phyloP scores from a whole-genome alignment of 1,284 basidiomycete species.

The Phylloporus gajari region DNA sequence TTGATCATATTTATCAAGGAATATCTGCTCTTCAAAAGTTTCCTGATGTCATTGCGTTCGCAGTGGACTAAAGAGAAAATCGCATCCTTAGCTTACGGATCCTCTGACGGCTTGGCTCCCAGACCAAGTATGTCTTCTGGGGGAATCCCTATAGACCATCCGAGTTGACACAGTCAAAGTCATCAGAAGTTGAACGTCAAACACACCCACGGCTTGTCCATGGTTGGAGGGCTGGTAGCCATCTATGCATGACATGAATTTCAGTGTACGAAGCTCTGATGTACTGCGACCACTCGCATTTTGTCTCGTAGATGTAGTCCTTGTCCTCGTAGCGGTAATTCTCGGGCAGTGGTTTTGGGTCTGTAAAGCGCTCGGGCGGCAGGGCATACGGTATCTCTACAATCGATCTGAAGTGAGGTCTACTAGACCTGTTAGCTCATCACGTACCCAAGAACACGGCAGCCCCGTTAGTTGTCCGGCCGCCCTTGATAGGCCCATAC shows the following conservation, averaged over 20 bases:
- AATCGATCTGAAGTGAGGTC: not conserved
- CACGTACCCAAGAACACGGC: slow-evolving; percentile 69
- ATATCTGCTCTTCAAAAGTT: no score
- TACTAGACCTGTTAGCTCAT: not conserved
- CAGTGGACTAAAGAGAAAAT: no score
- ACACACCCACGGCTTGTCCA: slow-evolving; percentile 65
- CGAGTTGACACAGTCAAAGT: not conserved
- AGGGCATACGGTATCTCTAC: slow-evolving; percentile 80
- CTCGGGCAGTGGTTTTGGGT: slow-evolving; percentile 66
- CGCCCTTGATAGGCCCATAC: slow-evolving; percentile 66
- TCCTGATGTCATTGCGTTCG: no score
- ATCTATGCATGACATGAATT: slow-evolving; percentile 52
- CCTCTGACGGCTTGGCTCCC: slow-evolving; percentile 74
- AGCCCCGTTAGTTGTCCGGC: slow-evolving; percentile 66
- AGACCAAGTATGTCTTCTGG: slow-evolving; percentile 69
- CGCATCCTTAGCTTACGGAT: slow-evolving; percentile 58
- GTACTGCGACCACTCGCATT: slow-evolving; percentile 53
- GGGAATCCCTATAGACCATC: slow-evolving; percentile 42
- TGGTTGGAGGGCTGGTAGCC: slow-evolving; percentile 69
- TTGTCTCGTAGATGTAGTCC: slow-evolving; percentile 70
- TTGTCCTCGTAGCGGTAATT: slow-evolving; percentile 66
- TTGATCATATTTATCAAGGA: no score
- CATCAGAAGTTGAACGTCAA: not conserved
- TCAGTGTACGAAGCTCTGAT: no score
- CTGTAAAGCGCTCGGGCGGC: slow-evolving; percentile 69